A percentile compares a stretch with the other conserved stretches of the same genome.
Evolutionary conservation across 306 rosid genomes (phyloP).

Genomic region (Dicorynia guianensis): DNA sequence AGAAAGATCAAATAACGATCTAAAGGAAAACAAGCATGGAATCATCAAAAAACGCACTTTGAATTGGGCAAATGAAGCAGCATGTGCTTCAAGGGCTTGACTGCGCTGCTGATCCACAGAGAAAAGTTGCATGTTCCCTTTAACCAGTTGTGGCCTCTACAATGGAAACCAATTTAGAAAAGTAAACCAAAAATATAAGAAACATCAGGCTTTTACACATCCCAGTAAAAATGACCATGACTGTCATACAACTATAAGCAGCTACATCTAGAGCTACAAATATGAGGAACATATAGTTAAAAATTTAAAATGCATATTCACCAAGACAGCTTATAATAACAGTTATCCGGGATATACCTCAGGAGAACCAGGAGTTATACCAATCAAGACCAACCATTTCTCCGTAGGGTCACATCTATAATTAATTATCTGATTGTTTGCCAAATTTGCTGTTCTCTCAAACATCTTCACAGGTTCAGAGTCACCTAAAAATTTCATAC

Average conservation of each 20-base stretch:
- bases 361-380: slow-evolving; percentile 98
- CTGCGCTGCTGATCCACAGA: slow-evolving; percentile 98
- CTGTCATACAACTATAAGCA: slow-evolving; percentile 9
- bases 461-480: slow-evolving; percentile 96
- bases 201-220: slow-evolving; percentile 15
- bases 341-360: slow-evolving; percentile 67
- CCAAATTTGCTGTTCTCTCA: slow-evolving; percentile 94
- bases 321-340: slow-evolving; percentile 30
- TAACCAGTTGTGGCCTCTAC: slow-evolving; percentile 95
- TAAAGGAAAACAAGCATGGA: slow-evolving; percentile 16
- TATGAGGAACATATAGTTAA: slow-evolving; percentile 19
- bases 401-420: slow-evolving; percentile 98
- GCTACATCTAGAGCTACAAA: slow-evolving; percentile 11
- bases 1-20: slow-evolving; percentile 16
- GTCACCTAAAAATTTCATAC: slow-evolving; percentile 68
- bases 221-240: slow-evolving; percentile 29
- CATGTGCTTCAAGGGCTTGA: slow-evolving; percentile 99
- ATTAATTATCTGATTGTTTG: slow-evolving; percentile 93
- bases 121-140: slow-evolving; percentile 98
- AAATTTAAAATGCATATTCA: slow-evolving; percentile 28
- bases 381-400: slow-evolving; percentile 99
- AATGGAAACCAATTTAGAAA: slow-evolving; percentile 33
- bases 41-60: slow-evolving; percentile 57
- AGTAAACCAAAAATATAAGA: slow-evolving; percentile 24
- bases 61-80: slow-evolving; percentile 95